These are phyloP conservation scores for Glebionis coronaria DNA, from an alignment of 129 eudicot genomes.

Conservation along the genomic window DNA sequence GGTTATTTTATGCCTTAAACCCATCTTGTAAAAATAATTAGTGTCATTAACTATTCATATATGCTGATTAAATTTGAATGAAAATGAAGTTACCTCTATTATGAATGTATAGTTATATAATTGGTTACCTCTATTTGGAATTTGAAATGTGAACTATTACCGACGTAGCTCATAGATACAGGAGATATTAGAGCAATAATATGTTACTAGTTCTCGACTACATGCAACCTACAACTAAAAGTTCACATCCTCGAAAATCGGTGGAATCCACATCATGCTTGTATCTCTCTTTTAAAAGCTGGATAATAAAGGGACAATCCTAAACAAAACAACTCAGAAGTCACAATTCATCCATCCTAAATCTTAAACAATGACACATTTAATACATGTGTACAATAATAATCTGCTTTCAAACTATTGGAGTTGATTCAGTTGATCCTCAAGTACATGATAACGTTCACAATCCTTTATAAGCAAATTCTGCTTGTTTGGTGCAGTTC, in stretches of 20 bases:
- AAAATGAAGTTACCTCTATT: too few species aligned
- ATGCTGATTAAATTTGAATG: too few species aligned
- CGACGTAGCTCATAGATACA: neutral
- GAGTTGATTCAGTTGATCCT: too few species aligned
- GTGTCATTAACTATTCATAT: too few species aligned
- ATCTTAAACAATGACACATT: neutral
- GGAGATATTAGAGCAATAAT: neutral
- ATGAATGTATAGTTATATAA: too few species aligned
- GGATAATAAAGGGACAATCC: neutral
- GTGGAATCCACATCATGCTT: neutral
- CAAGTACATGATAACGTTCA: too few species aligned
- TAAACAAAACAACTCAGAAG: neutral
- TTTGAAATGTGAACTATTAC: too few species aligned
- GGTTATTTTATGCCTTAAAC: too few species aligned
- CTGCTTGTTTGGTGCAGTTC: neutral
- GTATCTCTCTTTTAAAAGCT: neutral
- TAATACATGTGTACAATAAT: neutral
- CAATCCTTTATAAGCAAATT: too few species aligned
- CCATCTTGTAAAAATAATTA: too few species aligned
- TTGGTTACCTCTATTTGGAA: too few species aligned
- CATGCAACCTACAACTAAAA: neutral
- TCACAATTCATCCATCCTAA: neutral
- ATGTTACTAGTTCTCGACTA: neutral
- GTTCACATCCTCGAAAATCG: neutral
- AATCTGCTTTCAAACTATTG: neutral